Percentiles rank a stretch among this genome's conserved stretches.
These are phyloP conservation scores for Hirsutella thompsonii DNA, from an alignment of 2,329 filamentous ascomycete genomes.

Conservation along the genomic window DNA sequence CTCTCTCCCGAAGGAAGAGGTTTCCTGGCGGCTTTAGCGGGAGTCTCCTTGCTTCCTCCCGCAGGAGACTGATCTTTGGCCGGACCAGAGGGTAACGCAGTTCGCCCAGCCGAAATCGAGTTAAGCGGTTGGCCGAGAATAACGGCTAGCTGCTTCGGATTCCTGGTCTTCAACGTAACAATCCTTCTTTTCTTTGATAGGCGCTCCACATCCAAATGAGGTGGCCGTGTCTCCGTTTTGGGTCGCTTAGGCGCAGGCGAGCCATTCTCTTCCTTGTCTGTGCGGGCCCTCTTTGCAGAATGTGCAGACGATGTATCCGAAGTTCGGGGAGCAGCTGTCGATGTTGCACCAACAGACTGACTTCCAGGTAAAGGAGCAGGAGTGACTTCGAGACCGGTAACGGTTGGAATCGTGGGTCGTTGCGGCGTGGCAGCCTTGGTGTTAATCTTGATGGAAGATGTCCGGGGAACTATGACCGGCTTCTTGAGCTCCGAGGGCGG, in stretches of 20 bases:
- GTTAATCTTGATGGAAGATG: constrained; percentile 26
- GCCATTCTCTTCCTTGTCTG: constrained; percentile 21
- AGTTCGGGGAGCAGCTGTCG: constrained; percentile 9
- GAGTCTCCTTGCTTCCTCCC: constrained; percentile 13
- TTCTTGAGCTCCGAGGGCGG: constrained; percentile 14
- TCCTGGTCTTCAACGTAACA: constrained; percentile 22
- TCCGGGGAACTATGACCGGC: constrained; percentile 14
- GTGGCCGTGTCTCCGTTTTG: constrained; percentile 18
- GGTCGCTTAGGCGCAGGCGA: constrained; percentile 24
- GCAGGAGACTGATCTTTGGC: constrained; percentile 12
- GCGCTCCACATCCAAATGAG: constrained; percentile 9
- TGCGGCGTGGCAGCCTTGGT: constrained; percentile 16
- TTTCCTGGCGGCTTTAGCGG: constrained; percentile 21
- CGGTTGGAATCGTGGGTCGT: constrained; percentile 3
- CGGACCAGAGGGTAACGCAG: constrained; percentile 18
- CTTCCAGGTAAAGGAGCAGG: constrained; percentile 1
- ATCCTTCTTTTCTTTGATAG: constrained; percentile 18
- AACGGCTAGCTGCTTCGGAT: constrained; percentile 20
- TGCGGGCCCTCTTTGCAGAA: constrained; percentile 20
- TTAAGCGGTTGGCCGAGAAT: constrained; percentile 17
- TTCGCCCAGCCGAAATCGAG: constrained; percentile 12
- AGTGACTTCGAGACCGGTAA: constrained; percentile 1
- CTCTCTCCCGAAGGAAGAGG: constrained; percentile 21
- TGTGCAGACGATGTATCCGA: constrained; percentile 9
- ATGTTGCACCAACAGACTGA: constrained; percentile 5